These are phyloP conservation scores for Talaromyces liani DNA, from an alignment of 495 filamentous ascomycete genomes.

Conservation along the genomic window DNA sequence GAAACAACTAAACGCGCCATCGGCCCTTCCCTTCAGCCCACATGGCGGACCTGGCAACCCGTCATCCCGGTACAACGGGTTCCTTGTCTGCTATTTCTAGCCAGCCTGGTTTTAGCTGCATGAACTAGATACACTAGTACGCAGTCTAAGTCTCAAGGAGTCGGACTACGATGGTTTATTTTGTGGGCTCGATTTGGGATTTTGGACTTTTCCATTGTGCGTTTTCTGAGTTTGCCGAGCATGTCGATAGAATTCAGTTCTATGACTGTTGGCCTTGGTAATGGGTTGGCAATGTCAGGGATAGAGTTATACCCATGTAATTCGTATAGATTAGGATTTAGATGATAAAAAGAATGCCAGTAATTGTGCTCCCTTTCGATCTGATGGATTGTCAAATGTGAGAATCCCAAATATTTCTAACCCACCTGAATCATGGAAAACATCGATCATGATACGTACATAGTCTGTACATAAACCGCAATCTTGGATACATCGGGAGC, in stretches of 20 bases:
- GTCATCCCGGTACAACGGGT: slow-evolving; percentile 10
- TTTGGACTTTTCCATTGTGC: slow-evolving; percentile 4
- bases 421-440: neutral
- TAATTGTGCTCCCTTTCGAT: neutral
- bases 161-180: neutral
- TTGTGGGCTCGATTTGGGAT: neutral
- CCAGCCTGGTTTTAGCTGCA: neutral
- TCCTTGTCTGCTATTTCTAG: slow-evolving; percentile 1
- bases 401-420: neutral
- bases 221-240: slow-evolving; percentile 3
- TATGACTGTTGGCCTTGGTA: neutral
- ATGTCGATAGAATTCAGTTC: neutral
- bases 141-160: neutral
- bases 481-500: slow-evolving; percentile 9
- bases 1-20: slow-evolving; percentile 1
- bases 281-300: neutral
- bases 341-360: neutral
- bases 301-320: neutral
- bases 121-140: neutral
- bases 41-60: slow-evolving; percentile 10
- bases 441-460: neutral
- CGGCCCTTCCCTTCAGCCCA: slow-evolving; percentile 6
- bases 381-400: neutral
- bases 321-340: neutral
- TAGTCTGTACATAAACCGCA: slow-evolving; percentile 6